phyloP scores from a whole-genome alignment of 164 flowering plant genomes.

The Piper betle region DNA sequence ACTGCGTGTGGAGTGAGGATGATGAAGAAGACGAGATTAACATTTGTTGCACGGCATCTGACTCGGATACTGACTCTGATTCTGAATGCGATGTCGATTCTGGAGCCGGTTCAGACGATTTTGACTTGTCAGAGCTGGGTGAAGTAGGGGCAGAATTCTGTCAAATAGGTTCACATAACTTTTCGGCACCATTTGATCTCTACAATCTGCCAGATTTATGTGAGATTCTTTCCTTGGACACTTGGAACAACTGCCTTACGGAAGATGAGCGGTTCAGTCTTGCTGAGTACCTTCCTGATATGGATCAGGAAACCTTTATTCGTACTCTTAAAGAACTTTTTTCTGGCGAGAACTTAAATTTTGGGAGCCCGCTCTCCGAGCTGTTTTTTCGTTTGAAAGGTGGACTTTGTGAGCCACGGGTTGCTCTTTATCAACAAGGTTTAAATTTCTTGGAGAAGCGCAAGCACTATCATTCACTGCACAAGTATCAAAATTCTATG shows the following conservation, averaged over 20 bases:
- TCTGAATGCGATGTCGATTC: conserved; percentile 71
- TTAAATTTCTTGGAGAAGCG: conserved; percentile 55
- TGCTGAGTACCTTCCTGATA: conserved; percentile 60
- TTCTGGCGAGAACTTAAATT: conserved; percentile 57
- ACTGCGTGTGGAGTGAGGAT: conserved; percentile 56
- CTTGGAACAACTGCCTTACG: conserved; percentile 73
- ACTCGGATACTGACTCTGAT: conserved; percentile 15
- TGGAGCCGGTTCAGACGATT: conserved; percentile 78
- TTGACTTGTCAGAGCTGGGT: conserved; percentile 70
- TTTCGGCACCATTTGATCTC: conserved; percentile 63
- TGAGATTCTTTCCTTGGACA: conserved; percentile 61
- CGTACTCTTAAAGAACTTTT: conserved; percentile 63
- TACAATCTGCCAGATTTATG: conserved; percentile 72
- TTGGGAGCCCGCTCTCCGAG: conserved; percentile 66
- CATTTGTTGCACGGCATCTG: conserved; percentile 23
- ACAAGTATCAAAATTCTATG: conserved; percentile 69
- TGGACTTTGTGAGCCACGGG: conserved; percentile 90
- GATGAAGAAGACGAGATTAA: conserved; percentile 28
- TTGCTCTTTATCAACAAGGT: conserved; percentile 68
- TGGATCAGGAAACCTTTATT: conserved; percentile 64
- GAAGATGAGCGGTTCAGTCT: conserved; percentile 76
- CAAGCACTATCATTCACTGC: conserved; percentile 52
- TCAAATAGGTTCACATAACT: conserved; percentile 55
- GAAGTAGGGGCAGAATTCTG: conserved; percentile 71
- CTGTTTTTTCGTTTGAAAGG: conserved; percentile 77